Evolutionary conservation across 2,329 filamentous ascomycete genomes (phyloP), one percentile per base, ranked within the genome.

Genomic region (Aspergillus candidus): DNA sequence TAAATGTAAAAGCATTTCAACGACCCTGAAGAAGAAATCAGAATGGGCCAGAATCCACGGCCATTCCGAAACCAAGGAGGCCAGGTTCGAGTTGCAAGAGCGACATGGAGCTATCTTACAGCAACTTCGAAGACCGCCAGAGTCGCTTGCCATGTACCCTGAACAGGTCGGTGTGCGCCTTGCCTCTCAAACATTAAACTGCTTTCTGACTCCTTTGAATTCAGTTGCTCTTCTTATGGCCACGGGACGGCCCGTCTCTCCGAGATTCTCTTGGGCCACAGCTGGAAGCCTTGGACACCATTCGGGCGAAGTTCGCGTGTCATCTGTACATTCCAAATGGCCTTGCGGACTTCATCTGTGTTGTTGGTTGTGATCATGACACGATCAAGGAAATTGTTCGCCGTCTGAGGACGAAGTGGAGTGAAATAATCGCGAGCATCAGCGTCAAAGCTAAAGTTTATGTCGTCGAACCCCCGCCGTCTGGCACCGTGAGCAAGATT

Each of bases 161-260:
- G 58, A 63, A 41, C 54, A 56, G 47, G 59, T 63, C 31, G 49
- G 52, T 40, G 14, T 27, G 15, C 30, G 41, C 39, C 11, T 10
- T 13, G 35, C 2, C n/a, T 22, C 11, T n/a, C 14, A 35, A 6
- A 4, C 11, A 12, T 13, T 29, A 6, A 34, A 13, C 8, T 14
- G 27, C 40, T 49, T 33, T 46, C 27, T 32, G 29, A 11, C 22
- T 35, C n/a, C 14, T 13, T 14, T 14, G 22, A 8, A 8, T 17
- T 13, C 46, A 66, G 56, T 58, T 71, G 11, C 52, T 64, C 1
- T 74, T 74, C 40, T 53, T 69, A 14, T 76, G 72, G 74, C 73
- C 72, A 3, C 48, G 54, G 1, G 58, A 68, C 29, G 70, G 74
- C 5, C 66, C 68, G 31, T 56, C 63, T 0, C 54, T 72, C 3